phyloP scores from a whole-genome alignment of 441 rosid species.

The Cnidoscolus chayamansa region DNA sequence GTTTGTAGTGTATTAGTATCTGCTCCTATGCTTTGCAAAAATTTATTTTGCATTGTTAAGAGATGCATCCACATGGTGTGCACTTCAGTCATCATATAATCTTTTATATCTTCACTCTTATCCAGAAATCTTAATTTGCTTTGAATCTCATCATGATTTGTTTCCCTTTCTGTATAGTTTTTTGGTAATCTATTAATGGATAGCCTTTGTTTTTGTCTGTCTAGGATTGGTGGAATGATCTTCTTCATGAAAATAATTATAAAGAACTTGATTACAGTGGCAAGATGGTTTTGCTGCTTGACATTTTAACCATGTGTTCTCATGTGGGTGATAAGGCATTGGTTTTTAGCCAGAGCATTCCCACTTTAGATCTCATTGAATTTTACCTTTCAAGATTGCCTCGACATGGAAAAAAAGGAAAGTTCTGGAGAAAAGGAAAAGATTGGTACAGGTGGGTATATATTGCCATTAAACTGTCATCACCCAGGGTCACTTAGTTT shows the following conservation, averaged over 20 bases:
- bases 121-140: background rate
- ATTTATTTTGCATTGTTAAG: constrained; percentile 1
- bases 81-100: background rate
- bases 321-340: constrained; percentile 85
- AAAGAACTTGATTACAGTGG: constrained; percentile 81
- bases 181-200: background rate
- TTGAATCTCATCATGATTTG: background rate
- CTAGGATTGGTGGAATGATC: constrained; percentile 99
- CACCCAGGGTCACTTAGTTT: background rate
- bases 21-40: background rate
- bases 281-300: constrained; percentile 96
- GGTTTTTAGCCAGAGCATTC: constrained; percentile 99
- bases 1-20: constrained; percentile 4
- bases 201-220: background rate
- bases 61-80: background rate
- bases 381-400: constrained; percentile 79
- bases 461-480: background rate
- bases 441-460: constrained; percentile 95
- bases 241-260: constrained; percentile 69
- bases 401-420: constrained; percentile 68
- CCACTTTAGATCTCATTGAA: constrained; percentile 95
- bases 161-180: background rate
- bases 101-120: background rate
- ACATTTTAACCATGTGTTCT: constrained; percentile 74
- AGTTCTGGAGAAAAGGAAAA: constrained; percentile 92